phyloP scores from a whole-genome alignment of 73 alveolate genomes.

The Tetrahymena thermophila region DNA sequence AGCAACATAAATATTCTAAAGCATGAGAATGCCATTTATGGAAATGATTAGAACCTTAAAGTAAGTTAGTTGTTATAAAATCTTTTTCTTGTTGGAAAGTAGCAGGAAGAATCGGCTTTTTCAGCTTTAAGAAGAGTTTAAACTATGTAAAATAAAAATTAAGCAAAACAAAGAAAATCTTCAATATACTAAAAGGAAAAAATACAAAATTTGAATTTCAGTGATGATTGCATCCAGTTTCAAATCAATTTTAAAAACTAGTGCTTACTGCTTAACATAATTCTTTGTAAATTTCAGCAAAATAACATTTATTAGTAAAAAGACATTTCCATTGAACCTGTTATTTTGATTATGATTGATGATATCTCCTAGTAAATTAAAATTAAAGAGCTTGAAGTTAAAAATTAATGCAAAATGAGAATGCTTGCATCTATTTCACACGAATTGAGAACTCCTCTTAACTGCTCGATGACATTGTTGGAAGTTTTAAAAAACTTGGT shows the following conservation, averaged over 20 bases:
- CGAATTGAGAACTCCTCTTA: slow-evolving; percentile 41
- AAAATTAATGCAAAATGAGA: not conserved
- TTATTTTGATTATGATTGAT: not conserved
- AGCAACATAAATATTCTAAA: not conserved
- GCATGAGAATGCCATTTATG: not conserved
- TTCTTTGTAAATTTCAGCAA: not conserved
- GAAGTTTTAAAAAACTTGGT: not conserved
- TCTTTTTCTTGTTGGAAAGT: not conserved
- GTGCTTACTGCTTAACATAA: not conserved
- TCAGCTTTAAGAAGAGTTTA: not conserved
- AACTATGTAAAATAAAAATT: not conserved
- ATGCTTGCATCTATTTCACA: slow-evolving; percentile 19
- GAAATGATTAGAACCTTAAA: not conserved
- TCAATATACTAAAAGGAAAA: not conserved
- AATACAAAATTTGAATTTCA: not conserved
- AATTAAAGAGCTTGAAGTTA: not conserved
- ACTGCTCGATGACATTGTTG: slow-evolving; percentile 20
- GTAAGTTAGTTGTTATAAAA: not conserved
- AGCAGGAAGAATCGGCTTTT: not conserved
- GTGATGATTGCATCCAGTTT: not conserved
- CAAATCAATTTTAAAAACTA: not conserved
- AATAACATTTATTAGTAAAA: not conserved
- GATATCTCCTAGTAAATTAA: not conserved
- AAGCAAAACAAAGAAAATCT: not conserved
- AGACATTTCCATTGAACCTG: not conserved